These are phyloP conservation scores for Mollisiaceae sp. DNA, from an alignment of 2,329 filamentous ascomycete genomes.

Conservation along the genomic window DNA sequence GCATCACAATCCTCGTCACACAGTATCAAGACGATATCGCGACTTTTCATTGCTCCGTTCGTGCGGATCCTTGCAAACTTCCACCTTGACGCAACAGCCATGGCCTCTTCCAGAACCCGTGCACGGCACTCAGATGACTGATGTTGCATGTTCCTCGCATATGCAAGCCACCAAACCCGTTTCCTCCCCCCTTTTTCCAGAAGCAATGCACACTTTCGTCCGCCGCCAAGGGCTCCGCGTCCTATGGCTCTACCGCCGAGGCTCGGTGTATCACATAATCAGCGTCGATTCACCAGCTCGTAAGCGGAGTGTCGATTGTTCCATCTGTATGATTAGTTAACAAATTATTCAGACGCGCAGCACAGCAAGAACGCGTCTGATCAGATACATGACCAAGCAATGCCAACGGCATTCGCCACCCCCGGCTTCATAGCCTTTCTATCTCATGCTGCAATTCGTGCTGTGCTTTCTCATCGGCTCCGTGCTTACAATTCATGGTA, in stretches of 20 bases:
- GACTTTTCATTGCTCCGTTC: neutral
- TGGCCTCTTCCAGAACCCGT: neutral
- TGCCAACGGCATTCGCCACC: neutral
- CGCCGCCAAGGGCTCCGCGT: neutral
- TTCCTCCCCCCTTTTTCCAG: neutral
- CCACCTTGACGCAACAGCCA: constrained; percentile 1
- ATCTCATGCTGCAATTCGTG: neutral
- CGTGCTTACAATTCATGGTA: neutral
- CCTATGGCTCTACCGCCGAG: neutral
- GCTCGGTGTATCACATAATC: neutral
- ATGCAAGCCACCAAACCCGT: constrained; percentile 6
- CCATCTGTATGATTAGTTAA: neutral
- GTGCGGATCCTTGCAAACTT: neutral
- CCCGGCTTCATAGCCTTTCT: neutral
- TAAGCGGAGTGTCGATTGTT: neutral
- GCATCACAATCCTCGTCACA: constrained; percentile 4
- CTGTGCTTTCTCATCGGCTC: neutral
- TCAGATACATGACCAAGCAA: constrained; percentile 4
- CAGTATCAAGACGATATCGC: neutral
- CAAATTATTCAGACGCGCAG: neutral
- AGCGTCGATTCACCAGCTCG: neutral
- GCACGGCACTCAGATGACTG: constrained; percentile 7
- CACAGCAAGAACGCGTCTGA: neutral
- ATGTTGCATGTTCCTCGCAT: constrained; percentile 4
- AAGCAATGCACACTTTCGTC: neutral